Evolutionary conservation across 192 early-diverging fungal species (phyloP), one percentile per base, ranked within the genome.

Genomic region (Rhizophagus clarus): DNA sequence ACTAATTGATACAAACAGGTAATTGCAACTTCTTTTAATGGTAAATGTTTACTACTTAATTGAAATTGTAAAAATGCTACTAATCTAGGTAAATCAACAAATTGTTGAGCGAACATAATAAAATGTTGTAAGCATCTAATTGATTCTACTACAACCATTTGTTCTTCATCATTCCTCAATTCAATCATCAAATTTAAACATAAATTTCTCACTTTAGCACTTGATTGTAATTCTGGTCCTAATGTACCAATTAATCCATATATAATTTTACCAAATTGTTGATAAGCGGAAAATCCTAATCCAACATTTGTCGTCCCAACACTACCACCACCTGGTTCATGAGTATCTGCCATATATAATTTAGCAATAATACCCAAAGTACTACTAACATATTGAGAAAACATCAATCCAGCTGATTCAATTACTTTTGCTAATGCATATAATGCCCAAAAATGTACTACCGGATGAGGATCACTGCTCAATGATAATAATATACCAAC

Each of bases 371-470:
- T 88, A 1, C 91, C 91, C 12, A 98, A 85, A 0, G 96, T 98
- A 64, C 94, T 93, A 37, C 92, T 95, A 0, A 96, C 96, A 86
- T 92, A 96, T 1, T 94, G 91, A 28, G 91, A 95, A 80, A 95
- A 99, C 95, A 97, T 97, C 29, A 93, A 83, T 0, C 97, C 96
- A 1, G 97, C 94, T 28, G 95, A 94, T 62, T 95, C 89, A 7
- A 98, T 94, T 0, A 93, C 95, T 79, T 96, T 85, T 9, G 94
- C 92, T 72, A 99, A 83, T 0, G 96, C 91, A 37, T 93, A 89
- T 17, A 98, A 80, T 0, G 97, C 96, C 96, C 97, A 99, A 3
- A 91, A 92, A 80, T 98, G 96, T 14, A 99, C 97, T 0, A 97
- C 84, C 0, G 97, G 96, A 83, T 99, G 95, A 7, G 95, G 89